Evolutionary conservation across 805 yeast species (phyloP), one percentile per base, ranked within the genome.

Genomic region (Hanseniaspora taiwanica): DNA sequence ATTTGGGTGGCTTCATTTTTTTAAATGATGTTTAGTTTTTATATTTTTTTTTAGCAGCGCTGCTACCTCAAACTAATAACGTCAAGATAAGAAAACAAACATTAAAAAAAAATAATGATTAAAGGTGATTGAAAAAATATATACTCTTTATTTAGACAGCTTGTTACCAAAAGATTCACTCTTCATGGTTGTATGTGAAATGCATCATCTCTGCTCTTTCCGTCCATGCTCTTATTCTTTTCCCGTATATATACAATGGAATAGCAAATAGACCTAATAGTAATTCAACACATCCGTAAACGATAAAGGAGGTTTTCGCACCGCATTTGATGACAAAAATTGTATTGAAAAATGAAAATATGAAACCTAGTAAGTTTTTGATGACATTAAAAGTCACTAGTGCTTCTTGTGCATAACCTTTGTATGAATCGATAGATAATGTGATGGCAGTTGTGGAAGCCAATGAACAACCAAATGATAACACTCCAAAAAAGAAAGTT

Each of bases 391-490:
- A 61, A 6, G 77, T 63, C 2, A 76, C 81, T 25, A 76, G 59
- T 0, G 76, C 64, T 48, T 76, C 81, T 2, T 74, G 65, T 0
- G 81, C 78, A 59, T 65, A 72, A 62, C 66, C 61, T 42, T 67
- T 67, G 53, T 75, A 74, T 10, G 70, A 64, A 51, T 75, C 81
- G 19, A 75, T 75, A 3, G 74, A 64, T 50, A 66, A 74, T 1
- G 81, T 74, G 43, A 74, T 74, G 21, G 77, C 73, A 1, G 77
- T 71, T 6, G 81, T 75, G 21, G 78, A 71, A 1, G 77, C 77
- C 47, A 76, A 59, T 2, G 77, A 69, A 44, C 77, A 69, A 6
- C 81, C 81, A 55, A 74, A 76, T 16, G 76, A 69, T 25, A 74
- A 58, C 34, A 73, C 56, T 0, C 76, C 78, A 47, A 74, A 64